A percentile compares a stretch with the other conserved stretches of the same genome.
Evolutionary conservation across 1,284 basidiomycete species (phyloP).

Genomic region (Singerocomus rubriflavus): DNA sequence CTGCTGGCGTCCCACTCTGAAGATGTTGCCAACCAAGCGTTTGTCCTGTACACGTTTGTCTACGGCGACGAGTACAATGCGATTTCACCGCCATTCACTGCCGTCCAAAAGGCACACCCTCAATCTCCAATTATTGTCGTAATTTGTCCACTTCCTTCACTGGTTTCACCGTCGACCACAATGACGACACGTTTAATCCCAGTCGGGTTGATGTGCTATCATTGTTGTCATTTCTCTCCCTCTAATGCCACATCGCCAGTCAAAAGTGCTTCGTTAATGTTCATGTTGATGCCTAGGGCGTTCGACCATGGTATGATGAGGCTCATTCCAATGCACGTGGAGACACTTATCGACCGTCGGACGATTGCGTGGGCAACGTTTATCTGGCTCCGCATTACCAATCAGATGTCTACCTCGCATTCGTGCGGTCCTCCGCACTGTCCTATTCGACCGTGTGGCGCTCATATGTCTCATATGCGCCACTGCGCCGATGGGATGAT

Average conservation of each 20-base stretch:
- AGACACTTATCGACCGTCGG: not conserved
- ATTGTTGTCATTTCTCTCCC: not conserved
- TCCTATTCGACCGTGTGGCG: conserved; percentile 6
- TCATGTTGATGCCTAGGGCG: not conserved
- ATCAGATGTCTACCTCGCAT: conserved; percentile 7
- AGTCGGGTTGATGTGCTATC: not conserved
- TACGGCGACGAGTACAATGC: conserved; percentile 9
- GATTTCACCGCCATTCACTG: conserved; percentile 8
- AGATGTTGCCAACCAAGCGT: not conserved
- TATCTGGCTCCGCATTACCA: not conserved
- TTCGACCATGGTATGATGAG: not conserved
- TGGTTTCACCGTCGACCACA: conserved; percentile 12
- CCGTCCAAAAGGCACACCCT: conserved; percentile 6
- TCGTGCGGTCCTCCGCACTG: conserved; percentile 5
- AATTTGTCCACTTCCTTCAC: conserved; percentile 12
- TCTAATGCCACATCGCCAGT: conserved; percentile 18
- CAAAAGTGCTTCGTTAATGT: not conserved
- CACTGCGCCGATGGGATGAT: conserved; percentile 19
- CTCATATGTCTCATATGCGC: conserved; percentile 16
- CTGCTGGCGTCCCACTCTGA: not conserved
- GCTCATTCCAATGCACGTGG: conserved; percentile 9
- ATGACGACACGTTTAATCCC: conserved; percentile 11
- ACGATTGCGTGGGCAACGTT: conserved; percentile 3
- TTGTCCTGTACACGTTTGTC: not conserved
- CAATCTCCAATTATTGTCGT: conserved; percentile 24